Percentiles rank a stretch among this genome's conserved stretches.
Evolutionary conservation across 805 yeast species (phyloP).

Genomic region (Teunomyces aglyptinius): DNA sequence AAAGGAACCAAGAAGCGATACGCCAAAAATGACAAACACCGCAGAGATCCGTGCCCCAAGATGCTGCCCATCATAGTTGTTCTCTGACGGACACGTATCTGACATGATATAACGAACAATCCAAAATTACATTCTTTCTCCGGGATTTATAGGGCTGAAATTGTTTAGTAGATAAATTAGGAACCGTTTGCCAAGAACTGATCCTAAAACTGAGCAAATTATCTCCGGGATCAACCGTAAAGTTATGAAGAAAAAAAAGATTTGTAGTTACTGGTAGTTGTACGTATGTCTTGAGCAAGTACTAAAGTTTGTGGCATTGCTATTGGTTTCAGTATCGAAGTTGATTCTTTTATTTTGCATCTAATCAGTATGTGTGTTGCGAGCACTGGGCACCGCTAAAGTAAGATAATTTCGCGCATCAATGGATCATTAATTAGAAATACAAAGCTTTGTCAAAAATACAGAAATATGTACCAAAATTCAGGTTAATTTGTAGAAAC

Average conservation of each 20-base stretch:
- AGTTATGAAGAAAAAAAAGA: too few relatives aligned
- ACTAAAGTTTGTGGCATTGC: background rate
- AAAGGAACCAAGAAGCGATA: conserved; percentile 30
- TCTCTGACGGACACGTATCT: conserved; percentile 12
- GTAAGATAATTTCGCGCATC: too few relatives aligned
- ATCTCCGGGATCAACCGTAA: too few relatives aligned
- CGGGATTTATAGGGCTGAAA: too few relatives aligned
- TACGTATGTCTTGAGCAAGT: too few relatives aligned
- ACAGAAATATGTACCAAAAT: background rate
- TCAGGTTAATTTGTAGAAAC: background rate
- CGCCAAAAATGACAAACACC: conserved; percentile 28
- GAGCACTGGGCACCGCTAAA: background rate
- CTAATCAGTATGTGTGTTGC: background rate
- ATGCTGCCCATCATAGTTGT: conserved; percentile 21
- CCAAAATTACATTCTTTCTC: too few relatives aligned
- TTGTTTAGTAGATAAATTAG: background rate
- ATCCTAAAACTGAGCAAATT: too few relatives aligned
- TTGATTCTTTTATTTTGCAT: background rate
- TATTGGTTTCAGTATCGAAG: background rate
- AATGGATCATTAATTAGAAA: background rate
- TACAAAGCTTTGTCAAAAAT: background rate
- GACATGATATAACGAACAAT: conserved; percentile 7
- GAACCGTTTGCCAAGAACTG: background rate
- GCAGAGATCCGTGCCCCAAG: conserved; percentile 28
- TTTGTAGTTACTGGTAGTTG: too few relatives aligned